Conservation (phyloP, 2,329 filamentous ascomycete genomes). For the Apiospora koreana region DNA sequence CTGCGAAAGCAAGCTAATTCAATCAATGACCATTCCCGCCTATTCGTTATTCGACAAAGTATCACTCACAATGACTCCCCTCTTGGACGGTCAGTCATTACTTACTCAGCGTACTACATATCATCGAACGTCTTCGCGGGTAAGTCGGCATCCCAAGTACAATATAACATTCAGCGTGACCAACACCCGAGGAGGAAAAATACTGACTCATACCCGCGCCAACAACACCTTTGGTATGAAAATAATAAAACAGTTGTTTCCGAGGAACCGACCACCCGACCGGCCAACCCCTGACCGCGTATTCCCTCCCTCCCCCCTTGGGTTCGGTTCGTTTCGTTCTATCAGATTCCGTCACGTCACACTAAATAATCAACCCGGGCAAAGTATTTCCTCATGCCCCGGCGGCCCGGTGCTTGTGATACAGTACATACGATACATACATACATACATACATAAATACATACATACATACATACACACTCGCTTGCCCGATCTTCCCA, state of each 20-base stretch:
- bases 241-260: too few species aligned
- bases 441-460: too few species aligned
- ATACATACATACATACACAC: too few species aligned
- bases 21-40: neutral
- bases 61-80: too few species aligned
- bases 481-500: neutral
- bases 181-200: neutral
- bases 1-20: too few species aligned
- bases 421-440: neutral
- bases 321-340: neutral
- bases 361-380: neutral
- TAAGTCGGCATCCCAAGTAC: neutral
- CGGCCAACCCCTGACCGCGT: neutral
- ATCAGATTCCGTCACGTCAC: neutral
- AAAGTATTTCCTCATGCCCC: neutral
- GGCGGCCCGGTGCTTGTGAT: neutral
- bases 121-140: too few species aligned
- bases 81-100: too few species aligned
- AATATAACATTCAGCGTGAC: neutral
- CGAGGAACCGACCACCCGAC: neutral
- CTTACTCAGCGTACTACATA: too few species aligned
- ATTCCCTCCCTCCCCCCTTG: neutral
- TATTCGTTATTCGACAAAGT: too few species aligned
- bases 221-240: neutral
- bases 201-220: neutral